phyloP scores from a whole-genome alignment of 257 asterid species.

The Solanum rostratum region DNA sequence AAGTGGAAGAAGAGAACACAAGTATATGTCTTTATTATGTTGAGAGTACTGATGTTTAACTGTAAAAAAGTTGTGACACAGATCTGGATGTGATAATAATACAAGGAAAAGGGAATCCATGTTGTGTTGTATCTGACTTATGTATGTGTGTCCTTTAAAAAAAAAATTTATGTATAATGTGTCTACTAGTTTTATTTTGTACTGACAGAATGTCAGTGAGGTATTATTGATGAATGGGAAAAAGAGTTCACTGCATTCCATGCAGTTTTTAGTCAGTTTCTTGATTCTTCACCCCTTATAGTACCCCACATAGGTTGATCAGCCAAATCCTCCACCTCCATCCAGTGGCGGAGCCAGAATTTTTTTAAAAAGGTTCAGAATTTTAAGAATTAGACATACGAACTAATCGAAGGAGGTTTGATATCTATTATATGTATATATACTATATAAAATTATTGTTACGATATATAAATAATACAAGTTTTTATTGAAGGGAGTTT shows the following conservation, averaged over 20 bases:
- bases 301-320: neutral
- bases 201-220: constrained; percentile 36
- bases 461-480: no score
- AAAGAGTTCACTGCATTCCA: constrained; percentile 23
- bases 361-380: no score
- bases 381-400: no score
- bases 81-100: constrained; percentile 16
- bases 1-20: constrained; percentile 38
- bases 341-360: no score
- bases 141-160: constrained; percentile 9
- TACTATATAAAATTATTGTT: no score
- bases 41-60: neutral
- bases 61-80: neutral
- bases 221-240: constrained; percentile 34
- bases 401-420: no score
- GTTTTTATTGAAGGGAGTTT: no score
- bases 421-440: no score
- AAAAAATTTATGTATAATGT: constrained; percentile 9
- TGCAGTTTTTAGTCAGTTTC: constrained; percentile 20
- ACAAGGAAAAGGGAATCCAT: constrained; percentile 72
- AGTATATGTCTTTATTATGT: constrained; percentile 39
- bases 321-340: neutral
- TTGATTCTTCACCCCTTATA: neutral
- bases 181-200: constrained; percentile 5
- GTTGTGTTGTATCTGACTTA: constrained; percentile 58